Evolutionary conservation across 1,284 basidiomycete species (phyloP).

Genomic region (Pisolithus thermaeus): DNA sequence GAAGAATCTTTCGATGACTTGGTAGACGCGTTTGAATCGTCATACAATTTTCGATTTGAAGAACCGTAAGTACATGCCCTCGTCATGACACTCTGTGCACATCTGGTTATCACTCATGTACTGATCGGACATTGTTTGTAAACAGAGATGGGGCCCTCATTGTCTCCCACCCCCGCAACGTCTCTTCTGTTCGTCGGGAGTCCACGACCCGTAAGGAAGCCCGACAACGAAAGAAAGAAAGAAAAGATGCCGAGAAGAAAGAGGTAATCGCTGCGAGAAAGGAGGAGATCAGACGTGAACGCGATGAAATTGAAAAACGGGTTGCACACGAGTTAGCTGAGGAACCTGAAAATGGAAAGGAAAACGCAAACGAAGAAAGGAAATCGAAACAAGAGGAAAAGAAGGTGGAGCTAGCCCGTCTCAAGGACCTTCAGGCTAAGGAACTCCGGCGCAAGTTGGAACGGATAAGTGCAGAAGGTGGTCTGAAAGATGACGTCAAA

Average conservation of each 20-base stretch:
- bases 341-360: background rate
- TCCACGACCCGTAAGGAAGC: slow-evolving; percentile 80
- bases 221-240: slow-evolving; percentile 66
- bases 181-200: slow-evolving; percentile 70
- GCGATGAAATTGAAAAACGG: slow-evolving; percentile 27
- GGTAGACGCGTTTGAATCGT: slow-evolving; percentile 69
- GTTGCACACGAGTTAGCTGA: slow-evolving; percentile 9
- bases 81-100: background rate
- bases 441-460: slow-evolving; percentile 77
- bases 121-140: background rate
- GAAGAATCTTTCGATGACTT: slow-evolving; percentile 66
- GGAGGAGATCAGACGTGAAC: slow-evolving; percentile 71
- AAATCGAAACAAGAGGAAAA: slow-evolving; percentile 30
- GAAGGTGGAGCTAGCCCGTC: slow-evolving; percentile 72
- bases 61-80: slow-evolving; percentile 64
- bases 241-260: slow-evolving; percentile 78
- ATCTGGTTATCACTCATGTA: background rate
- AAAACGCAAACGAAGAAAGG: slow-evolving; percentile 31
- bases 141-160: slow-evolving; percentile 70
- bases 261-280: slow-evolving; percentile 80
- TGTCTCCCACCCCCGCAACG: slow-evolving; percentile 70
- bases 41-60: slow-evolving; percentile 94
- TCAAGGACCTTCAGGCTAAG: slow-evolving; percentile 81
- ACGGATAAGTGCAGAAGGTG: slow-evolving; percentile 63
- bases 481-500: slow-evolving; percentile 33